A percentile compares a stretch with the other conserved stretches of the same genome.
Evolutionary conservation across 257 asterid species (phyloP).

Genomic region (Vinca minor): DNA sequence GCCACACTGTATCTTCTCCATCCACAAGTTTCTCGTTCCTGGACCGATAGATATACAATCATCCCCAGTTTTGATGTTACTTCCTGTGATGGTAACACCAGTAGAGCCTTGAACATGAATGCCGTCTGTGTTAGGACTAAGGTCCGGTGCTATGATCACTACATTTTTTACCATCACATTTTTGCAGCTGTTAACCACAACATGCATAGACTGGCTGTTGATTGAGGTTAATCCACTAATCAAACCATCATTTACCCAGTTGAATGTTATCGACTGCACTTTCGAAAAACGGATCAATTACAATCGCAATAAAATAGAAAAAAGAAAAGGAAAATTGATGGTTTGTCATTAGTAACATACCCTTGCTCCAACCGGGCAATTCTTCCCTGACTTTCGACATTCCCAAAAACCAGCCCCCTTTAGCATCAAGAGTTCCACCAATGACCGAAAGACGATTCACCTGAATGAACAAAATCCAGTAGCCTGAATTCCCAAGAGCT

Average conservation of each 20-base stretch:
- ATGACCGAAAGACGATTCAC: slow-evolving; percentile 33
- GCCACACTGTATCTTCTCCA: background rate
- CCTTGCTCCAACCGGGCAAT: slow-evolving; percentile 62
- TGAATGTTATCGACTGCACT: slow-evolving; percentile 54
- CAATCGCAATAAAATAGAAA: background rate
- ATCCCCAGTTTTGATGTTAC: slow-evolving; percentile 26
- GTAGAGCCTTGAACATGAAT: slow-evolving; percentile 49
- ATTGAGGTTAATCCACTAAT: slow-evolving; percentile 40
- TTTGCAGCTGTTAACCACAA: slow-evolving; percentile 53
- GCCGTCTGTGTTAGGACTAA: slow-evolving; percentile 60
- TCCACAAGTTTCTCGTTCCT: background rate
- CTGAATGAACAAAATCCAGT: slow-evolving; percentile 50
- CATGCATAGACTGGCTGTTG: slow-evolving; percentile 50
- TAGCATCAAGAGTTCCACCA: slow-evolving; percentile 51
- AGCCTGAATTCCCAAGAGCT: slow-evolving; percentile 32
- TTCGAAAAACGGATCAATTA: slow-evolving; percentile 8
- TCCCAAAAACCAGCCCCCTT: slow-evolving; percentile 49
- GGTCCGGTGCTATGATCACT: slow-evolving; percentile 40
- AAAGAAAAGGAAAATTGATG: too few species aligned
- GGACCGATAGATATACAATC: background rate
- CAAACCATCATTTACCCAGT: slow-evolving; percentile 38
- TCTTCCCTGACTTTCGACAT: slow-evolving; percentile 37
- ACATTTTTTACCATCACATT: slow-evolving; percentile 42
- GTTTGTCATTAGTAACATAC: slow-evolving; percentile 27
- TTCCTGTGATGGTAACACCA: slow-evolving; percentile 32